Conservation (phyloP, 805 yeast species). For the Kregervanrija delftensis region DNA sequence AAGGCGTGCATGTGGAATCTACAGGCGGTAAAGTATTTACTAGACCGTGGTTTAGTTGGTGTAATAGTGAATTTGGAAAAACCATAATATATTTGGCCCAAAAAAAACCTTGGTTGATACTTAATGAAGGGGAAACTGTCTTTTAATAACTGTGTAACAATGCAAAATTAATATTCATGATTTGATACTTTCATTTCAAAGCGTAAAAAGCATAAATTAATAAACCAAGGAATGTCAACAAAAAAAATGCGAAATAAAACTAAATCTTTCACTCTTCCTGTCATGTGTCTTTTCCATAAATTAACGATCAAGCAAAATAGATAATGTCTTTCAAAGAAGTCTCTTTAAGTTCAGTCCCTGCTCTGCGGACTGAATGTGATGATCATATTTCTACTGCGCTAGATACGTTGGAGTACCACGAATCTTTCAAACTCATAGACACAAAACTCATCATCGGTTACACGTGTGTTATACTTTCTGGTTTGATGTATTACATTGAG, state of each 20-base stretch:
- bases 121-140: conserved; percentile 28
- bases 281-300: no score
- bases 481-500: conserved; percentile 39
- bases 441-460: conserved; percentile 44
- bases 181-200: no score
- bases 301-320: no score
- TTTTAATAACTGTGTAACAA: no score
- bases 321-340: conserved; percentile 20
- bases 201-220: no score
- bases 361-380: conserved; percentile 43
- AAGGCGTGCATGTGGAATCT: conserved; percentile 61
- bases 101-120: conserved; percentile 66
- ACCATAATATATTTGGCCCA: conserved; percentile 71
- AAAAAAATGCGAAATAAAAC: no score
- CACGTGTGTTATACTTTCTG: conserved; percentile 39
- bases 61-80: conserved; percentile 85
- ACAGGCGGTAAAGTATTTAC: conserved; percentile 46
- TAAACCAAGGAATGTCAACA: no score
- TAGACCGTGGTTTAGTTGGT: conserved; percentile 92
- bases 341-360: conserved; percentile 36
- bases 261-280: no score
- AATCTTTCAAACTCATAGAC: conserved; percentile 40
- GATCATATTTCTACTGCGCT: conserved; percentile 38
- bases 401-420: conserved; percentile 38
- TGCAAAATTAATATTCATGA: no score